Evolutionary conservation across 306 rosid species (phyloP), one percentile per base, ranked within the genome.

Genomic region (Alnus glutinosa): DNA sequence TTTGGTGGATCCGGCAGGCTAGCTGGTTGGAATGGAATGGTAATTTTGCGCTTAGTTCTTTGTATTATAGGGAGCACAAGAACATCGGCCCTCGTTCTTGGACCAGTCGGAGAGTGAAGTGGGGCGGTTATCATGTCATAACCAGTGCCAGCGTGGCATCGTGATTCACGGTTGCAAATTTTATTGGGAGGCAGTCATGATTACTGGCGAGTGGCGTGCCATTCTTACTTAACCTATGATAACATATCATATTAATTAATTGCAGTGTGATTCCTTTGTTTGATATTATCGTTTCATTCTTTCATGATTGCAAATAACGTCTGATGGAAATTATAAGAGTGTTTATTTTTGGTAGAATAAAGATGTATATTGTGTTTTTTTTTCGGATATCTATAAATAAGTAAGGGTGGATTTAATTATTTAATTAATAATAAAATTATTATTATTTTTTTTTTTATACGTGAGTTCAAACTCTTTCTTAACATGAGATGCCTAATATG

Each of bases 1-100:
- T 0, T 63, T 87, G 87, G 78, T 89, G 19, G 83, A 87, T 62
- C 89, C 90, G 5, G 80, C 80, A 7, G 92, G 28, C 28, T 23
- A 23, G 90, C 42, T 89, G 92, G 92, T 79, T 89, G 54, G 85
- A 87, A 66, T 89, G 92, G 92, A 12, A 79, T 77, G 89, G 86
- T 3, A 12, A 79, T 37, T 90, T 90, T 84, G 92, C 89, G 2
- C 75, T 88, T 1, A 32, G 62, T 23, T 85, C 87, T 46, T 78
- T 90, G 83, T 85, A 83, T 57, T 90, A 90, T 80, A 89, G 92
- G 19, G 94, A 87, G 72, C 87, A 83, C 34, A 81, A 69, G 74
- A 90, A 87, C 23, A 36, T 37, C 30, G 94, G 94, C 2, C 92
- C 92, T 0, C 34, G 84, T 48, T 84, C 86, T 23, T 79, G 82